Conservation (phyloP, 768 basidiomycete species). For the Pisolithus albus region DNA sequence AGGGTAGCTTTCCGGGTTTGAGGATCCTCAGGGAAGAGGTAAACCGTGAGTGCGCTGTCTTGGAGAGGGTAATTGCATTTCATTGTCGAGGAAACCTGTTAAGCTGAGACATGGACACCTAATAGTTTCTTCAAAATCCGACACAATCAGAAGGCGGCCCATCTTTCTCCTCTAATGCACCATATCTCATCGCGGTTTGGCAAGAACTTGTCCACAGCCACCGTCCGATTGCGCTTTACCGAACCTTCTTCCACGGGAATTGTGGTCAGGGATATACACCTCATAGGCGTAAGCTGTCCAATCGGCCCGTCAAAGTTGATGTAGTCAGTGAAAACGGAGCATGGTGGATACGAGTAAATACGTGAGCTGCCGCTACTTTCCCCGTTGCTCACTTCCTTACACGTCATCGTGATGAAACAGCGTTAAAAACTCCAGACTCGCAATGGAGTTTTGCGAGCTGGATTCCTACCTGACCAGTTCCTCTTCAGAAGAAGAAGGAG, state of each 20-base stretch:
- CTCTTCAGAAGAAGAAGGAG: constrained; percentile 39
- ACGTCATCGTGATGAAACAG: constrained; percentile 32
- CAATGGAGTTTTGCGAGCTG: constrained; percentile 77
- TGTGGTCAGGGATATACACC: not conserved
- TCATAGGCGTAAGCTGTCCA: not conserved
- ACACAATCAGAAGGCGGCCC: constrained; percentile 35
- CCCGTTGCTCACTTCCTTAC: constrained; percentile 1
- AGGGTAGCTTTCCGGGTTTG: constrained; percentile 32
- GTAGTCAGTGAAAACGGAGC: constrained; percentile 69
- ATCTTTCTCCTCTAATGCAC: constrained; percentile 67
- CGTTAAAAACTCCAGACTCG: constrained; percentile 67
- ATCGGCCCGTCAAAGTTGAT: constrained; percentile 59
- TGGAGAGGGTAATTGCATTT: constrained; percentile 30
- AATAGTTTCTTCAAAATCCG: constrained; percentile 49
- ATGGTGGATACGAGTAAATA: constrained; percentile 81
- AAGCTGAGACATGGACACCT: constrained; percentile 4
- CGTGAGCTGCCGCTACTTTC: constrained; percentile 49
- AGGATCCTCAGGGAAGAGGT: constrained; percentile 36
- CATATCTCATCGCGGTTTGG: constrained; percentile 78
- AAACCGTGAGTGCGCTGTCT: constrained; percentile 35
- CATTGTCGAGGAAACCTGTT: not conserved
- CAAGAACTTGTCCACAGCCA: constrained; percentile 62
- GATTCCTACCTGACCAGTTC: constrained; percentile 67
- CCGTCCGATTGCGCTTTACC: constrained; percentile 54
- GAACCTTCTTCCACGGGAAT: constrained; percentile 33